Evolutionary conservation across 441 rosid species (phyloP).

Genomic region (Brassica hybrid): DNA sequence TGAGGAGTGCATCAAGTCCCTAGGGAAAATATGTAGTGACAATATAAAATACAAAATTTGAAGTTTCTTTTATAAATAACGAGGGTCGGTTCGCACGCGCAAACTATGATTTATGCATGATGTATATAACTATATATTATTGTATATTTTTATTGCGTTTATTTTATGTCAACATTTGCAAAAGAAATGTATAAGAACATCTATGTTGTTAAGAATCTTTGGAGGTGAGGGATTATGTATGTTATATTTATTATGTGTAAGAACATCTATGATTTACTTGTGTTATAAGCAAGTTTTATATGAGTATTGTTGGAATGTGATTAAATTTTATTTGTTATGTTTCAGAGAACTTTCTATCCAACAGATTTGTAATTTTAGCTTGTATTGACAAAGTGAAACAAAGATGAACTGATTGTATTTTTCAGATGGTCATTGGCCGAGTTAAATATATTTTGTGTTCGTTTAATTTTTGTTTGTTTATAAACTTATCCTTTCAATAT

Average conservation of each 20-base stretch:
- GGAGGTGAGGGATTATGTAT: too few species aligned
- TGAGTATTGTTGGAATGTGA: not conserved
- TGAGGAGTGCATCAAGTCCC: conserved; percentile 38
- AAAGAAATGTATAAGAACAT: too few species aligned
- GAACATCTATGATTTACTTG: not conserved
- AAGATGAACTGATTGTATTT: not conserved
- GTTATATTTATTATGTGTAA: too few species aligned
- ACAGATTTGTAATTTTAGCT: not conserved
- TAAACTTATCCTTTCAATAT: not conserved
- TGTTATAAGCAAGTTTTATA: not conserved
- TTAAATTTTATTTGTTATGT: not conserved
- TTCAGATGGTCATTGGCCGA: not conserved
- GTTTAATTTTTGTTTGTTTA: not conserved
- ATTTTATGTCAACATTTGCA: too few species aligned
- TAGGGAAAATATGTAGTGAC: conserved; percentile 22
- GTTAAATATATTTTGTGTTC: not conserved
- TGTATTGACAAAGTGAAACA: not conserved
- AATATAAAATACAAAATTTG: not conserved
- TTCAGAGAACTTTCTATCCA: not conserved
- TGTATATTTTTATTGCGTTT: too few species aligned
- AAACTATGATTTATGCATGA: too few species aligned
- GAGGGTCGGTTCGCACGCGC: too few species aligned
- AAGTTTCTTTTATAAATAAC: not conserved
- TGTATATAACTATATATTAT: too few species aligned
- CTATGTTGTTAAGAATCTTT: too few species aligned